Evolutionary conservation across 768 basidiomycete genomes (phyloP).

Genomic region (Pleurotus djamor): DNA sequence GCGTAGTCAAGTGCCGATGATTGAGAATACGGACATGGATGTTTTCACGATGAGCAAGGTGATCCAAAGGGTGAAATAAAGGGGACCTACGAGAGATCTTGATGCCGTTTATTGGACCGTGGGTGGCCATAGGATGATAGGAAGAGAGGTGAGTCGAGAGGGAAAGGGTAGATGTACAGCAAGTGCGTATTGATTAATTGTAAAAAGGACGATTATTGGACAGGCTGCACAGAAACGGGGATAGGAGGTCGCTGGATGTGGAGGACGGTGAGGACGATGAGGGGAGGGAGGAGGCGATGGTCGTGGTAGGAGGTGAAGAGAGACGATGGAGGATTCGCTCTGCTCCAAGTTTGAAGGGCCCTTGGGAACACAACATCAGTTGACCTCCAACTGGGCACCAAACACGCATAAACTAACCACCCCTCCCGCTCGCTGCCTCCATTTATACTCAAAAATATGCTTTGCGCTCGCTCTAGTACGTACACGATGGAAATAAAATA

Average conservation of each 20-base stretch:
- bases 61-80: background rate
- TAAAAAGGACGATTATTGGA: background rate
- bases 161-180: slow-evolving; percentile 3
- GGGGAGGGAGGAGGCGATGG: slow-evolving; percentile 15
- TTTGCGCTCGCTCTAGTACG: too few species aligned
- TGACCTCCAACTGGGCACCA: slow-evolving; percentile 4
- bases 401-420: slow-evolving; percentile 2
- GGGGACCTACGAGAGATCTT: slow-evolving; percentile 76
- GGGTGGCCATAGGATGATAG: slow-evolving; percentile 53
- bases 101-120: slow-evolving; percentile 85
- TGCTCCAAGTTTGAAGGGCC: slow-evolving; percentile 7
- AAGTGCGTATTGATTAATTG: background rate
- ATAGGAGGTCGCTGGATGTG: background rate
- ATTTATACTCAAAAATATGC: background rate
- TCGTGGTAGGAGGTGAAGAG: slow-evolving; percentile 37
- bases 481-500: too few species aligned
- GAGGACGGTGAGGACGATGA: background rate
- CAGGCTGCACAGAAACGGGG: background rate
- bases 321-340: slow-evolving; percentile 7
- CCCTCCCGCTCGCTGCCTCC: background rate
- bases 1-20: background rate
- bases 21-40: background rate
- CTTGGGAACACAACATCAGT: slow-evolving; percentile 8
- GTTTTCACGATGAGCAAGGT: background rate
- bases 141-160: slow-evolving; percentile 3